Base-by-base conservation (phyloP, 345 rosid genomes). In the Camelina laxa region DNA sequence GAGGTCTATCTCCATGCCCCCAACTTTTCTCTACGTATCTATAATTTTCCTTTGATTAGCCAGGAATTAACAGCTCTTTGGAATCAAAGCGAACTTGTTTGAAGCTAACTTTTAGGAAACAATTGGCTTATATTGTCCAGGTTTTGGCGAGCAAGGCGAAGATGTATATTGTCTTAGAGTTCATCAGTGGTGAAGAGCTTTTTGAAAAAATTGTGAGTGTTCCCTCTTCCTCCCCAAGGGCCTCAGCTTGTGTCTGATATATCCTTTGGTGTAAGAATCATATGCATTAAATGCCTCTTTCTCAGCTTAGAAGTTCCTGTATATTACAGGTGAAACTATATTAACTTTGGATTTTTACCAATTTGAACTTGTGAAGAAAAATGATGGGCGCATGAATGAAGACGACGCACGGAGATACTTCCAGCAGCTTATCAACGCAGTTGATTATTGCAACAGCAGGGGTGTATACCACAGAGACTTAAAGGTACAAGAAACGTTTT, bases 381-480 rank as follows among this genome's bases (percentile, higher is more conserved):
- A 87, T 65, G 81, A 87, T 75, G 92, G 92, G 63, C 84, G 92
- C 60, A 87, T 92, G 99, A 84, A 85, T 63, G 99, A 95, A 79
- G 90, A 89, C 36, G 92, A 92, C 76, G 97, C 97, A 36, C 87
- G 94, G n/a, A 82, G 87, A 77, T 90, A 95, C 65, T 95, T 95
- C 74, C 99, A 92, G 85, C 96, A 92, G 80, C 97, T 95, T 80
- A 88, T 95, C 45, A 86, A 88, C 83, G 90, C 86, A 21, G 91
- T 95, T 67, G 91, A 86, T 84, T 95, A 86, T 74, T 95, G 99
- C 81, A 97, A 95, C 72, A 90, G 87, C 79, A 85, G 87, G 82
- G 99, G 94, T 65, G 85, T 95, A 64, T 92, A 81, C 81, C 97
- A 95, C 74, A 83, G 91, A 81, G 88, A 95, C 72, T 85, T 95